phyloP scores from a whole-genome alignment of 2,329 filamentous ascomycete genomes.

The Aureobasidium leucospermi region DNA sequence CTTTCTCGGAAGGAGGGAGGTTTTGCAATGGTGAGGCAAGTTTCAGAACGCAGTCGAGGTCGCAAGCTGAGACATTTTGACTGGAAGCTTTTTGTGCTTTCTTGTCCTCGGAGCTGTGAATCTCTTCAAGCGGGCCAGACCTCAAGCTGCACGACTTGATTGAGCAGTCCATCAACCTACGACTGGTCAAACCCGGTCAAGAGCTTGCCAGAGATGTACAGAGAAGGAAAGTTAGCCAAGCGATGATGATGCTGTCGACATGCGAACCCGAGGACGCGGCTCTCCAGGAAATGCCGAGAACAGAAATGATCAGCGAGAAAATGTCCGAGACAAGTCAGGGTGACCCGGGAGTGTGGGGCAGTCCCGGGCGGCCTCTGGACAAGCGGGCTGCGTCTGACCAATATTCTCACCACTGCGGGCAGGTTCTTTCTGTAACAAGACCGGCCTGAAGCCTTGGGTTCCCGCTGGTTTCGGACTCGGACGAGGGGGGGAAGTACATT shows the following conservation, averaged over 20 bases:
- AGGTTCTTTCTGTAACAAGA: neutral
- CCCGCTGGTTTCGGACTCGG: neutral
- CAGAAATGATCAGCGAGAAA: neutral
- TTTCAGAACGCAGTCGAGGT: neutral
- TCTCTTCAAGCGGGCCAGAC: neutral
- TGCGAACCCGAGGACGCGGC: neutral
- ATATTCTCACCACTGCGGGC: neutral
- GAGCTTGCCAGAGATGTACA: no score
- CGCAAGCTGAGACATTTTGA: neutral
- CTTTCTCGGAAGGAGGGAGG: no score
- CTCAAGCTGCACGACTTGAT: no score
- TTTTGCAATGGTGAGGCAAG: neutral
- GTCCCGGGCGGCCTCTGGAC: neutral
- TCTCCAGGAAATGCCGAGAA: neutral
- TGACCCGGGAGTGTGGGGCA: neutral
- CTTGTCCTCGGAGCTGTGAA: neutral
- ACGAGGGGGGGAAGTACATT: neutral
- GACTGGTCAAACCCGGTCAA: no score
- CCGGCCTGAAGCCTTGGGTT: neutral
- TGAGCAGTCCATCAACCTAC: no score
- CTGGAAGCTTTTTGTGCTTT: neutral
- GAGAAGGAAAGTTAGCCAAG: neutral
- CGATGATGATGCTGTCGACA: neutral
- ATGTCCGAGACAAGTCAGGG: constrained; percentile 4
- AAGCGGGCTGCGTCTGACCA: neutral